phyloP scores from a whole-genome alignment of 164 flowering plant genomes.

The Tetrastigma voinierianum region DNA sequence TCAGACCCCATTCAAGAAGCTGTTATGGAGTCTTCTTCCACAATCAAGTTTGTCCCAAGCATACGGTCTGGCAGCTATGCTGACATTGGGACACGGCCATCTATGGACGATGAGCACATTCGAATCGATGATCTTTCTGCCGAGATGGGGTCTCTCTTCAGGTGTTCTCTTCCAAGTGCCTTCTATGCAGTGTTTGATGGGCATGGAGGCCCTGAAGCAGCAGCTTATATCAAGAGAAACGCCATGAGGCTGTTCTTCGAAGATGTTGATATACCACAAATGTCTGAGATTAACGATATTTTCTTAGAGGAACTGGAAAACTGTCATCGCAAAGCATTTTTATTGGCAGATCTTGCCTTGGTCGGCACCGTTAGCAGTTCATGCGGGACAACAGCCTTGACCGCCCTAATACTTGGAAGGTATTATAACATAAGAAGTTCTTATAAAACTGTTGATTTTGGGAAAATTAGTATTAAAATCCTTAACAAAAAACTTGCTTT shows the following conservation, averaged over 20 bases:
- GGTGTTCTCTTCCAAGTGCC: slow-evolving; percentile 48
- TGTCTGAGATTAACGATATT: slow-evolving; percentile 22
- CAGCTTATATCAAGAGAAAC: slow-evolving; percentile 38
- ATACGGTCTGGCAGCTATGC: slow-evolving; percentile 82
- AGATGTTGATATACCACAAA: slow-evolving; percentile 30
- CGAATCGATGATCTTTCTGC: slow-evolving; percentile 67
- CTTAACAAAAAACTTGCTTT: too few species aligned
- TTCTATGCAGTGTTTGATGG: slow-evolving; percentile 59
- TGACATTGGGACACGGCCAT: slow-evolving; percentile 61
- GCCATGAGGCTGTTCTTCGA: slow-evolving; percentile 41
- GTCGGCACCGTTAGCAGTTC: slow-evolving; percentile 39
- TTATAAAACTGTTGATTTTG: too few species aligned
- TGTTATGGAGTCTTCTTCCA: slow-evolving; percentile 33
- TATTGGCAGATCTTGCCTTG: slow-evolving; percentile 50
- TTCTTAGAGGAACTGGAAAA: slow-evolving; percentile 34
- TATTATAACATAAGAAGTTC: too few species aligned
- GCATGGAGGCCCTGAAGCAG: slow-evolving; percentile 51
- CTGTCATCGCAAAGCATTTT: slow-evolving; percentile 38
- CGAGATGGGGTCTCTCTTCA: slow-evolving; percentile 45
- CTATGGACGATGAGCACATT: slow-evolving; percentile 87
- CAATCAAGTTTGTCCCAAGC: slow-evolving; percentile 41
- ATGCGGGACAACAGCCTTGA: slow-evolving; percentile 63
- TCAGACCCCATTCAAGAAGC: slow-evolving; percentile 26
- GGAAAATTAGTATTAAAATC: too few species aligned
- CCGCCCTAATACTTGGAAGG: slow-evolving; percentile 61